Percentiles rank a stretch among this genome's conserved stretches.
Conservation (phyloP, 1,284 basidiomycete genomes). For the Malassezia pachydermatis region DNA sequence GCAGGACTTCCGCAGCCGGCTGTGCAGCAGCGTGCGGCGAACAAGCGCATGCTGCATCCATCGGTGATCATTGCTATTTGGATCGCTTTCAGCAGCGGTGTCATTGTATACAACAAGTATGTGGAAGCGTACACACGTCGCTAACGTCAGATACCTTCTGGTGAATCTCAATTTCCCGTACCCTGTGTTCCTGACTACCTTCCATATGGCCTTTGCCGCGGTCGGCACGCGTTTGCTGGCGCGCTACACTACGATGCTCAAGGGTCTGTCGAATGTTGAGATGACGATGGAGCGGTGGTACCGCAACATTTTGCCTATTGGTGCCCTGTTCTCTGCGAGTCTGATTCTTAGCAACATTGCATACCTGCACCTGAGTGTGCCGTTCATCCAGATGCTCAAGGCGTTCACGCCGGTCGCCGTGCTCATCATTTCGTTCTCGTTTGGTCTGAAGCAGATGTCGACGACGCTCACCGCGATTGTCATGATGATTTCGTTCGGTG, state of each 20-base stretch:
- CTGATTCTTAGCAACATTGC: constrained; percentile 88
- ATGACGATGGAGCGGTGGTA: constrained; percentile 56
- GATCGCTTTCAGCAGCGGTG: constrained; percentile 78
- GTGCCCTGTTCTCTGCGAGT: constrained; percentile 78
- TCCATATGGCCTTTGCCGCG: constrained; percentile 56
- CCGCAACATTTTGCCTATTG: constrained; percentile 83
- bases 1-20: constrained; percentile 16
- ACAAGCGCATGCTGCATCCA: constrained; percentile 49
- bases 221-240: constrained; percentile 79
- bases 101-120: constrained; percentile 82
- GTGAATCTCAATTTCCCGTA: constrained; percentile 43
- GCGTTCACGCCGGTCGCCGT: constrained; percentile 95
- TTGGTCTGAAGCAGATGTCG: constrained; percentile 78
- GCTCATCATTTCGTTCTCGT: constrained; percentile 81
- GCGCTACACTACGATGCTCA: constrained; percentile 76
- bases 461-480: constrained; percentile 71
- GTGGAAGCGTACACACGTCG: neutral
- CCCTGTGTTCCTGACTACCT: constrained; percentile 49
- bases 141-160: too few species aligned
- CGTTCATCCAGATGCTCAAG: constrained; percentile 98
- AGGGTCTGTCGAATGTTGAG: constrained; percentile 69
- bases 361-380: constrained; percentile 78
- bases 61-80: constrained; percentile 69
- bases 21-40: neutral
- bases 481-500: constrained; percentile 80